Base-by-base conservation (phyloP, 257 asterid species). In the Nicotiana undulata region DNA sequence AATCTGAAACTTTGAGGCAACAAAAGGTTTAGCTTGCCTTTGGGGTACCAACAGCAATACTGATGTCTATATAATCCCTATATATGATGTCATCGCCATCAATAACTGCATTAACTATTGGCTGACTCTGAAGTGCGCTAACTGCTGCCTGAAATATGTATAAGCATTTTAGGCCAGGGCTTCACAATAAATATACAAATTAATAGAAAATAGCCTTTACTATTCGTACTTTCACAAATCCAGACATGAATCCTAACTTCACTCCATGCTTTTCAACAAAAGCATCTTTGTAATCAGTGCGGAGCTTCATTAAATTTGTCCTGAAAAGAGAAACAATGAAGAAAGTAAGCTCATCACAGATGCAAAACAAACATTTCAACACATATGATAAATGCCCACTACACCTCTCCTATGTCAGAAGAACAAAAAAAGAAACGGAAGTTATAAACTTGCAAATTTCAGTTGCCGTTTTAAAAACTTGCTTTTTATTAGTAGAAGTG, bases 31-130 rank as follows among this genome's bases (percentile, higher is more conserved):
- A 72, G 77, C 92, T 89, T 87, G 83, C 99, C 98, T 94, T 96
- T 66, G 98, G 94, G 76, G 99, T 96, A 79, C 99, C 99, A 87
- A 96, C 99, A 37, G 99, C 99, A 61, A 96, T 94, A 87, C 99
- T 96, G 84, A 96, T 94, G 85, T 96, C 99, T 32, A 91, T 79
- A 8, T 94, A 96, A 85, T 96, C 99, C 85, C 98, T 91, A 83
- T 94, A 94, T 28, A 96, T 94, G 76, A 96, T 96, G 86, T 94
- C 98, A 89, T 94, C 99, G 13, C 99, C 98, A 84, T 96, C 99
- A 80, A 96, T 96, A 85, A 96, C 99, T 32, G 99, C 98, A 81
- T 96, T 96, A 82, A 96, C 89, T 78, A 90, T 90, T 22, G 99
- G 99, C 89, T 92, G 97, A 89, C 88, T 90, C 92, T 94, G 97